A percentile compares a stretch with the other conserved stretches of the same genome.
Evolutionary conservation across 768 basidiomycete genomes (phyloP).

Genomic region (Asterophora lycoperdoides): DNA sequence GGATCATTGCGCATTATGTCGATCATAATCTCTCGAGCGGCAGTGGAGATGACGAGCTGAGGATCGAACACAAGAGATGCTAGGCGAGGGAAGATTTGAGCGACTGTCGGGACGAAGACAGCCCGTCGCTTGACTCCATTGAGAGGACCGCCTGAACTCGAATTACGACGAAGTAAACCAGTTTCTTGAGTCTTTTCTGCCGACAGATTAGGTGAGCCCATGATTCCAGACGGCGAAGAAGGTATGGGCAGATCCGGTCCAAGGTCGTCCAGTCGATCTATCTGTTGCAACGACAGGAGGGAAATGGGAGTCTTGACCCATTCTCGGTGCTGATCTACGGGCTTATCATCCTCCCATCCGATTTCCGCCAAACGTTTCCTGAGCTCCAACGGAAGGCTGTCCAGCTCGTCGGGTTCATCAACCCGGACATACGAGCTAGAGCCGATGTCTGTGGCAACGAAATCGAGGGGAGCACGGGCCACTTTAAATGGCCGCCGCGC

Average conservation of each 20-base stretch:
- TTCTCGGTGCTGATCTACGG: constrained; percentile 51
- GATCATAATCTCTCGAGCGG: constrained; percentile 52
- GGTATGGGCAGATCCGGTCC: constrained; percentile 19
- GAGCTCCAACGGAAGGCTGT: constrained; percentile 60
- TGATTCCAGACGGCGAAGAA: constrained; percentile 26
- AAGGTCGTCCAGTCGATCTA: constrained; percentile 46
- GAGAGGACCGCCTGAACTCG: constrained; percentile 44
- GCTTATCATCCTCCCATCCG: constrained; percentile 63
- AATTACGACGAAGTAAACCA: constrained; percentile 50
- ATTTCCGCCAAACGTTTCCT: constrained; percentile 65
- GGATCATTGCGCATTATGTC: constrained; percentile 77
- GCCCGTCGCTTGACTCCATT: constrained; percentile 53
- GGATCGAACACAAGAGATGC: constrained; percentile 49
- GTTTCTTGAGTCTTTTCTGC: constrained; percentile 25
- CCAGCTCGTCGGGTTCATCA: constrained; percentile 46
- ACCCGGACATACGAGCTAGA: constrained; percentile 52
- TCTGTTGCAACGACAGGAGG: constrained; percentile 51
- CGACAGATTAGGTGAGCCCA: constrained; percentile 22
- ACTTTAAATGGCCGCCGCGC: constrained; percentile 65
- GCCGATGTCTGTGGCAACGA: constrained; percentile 73
- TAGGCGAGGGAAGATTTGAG: constrained; percentile 50
- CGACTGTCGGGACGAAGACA: constrained; percentile 61
- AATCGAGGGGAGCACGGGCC: constrained; percentile 66
- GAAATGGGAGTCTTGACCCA: constrained; percentile 65
- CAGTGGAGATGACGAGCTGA: constrained; percentile 49